Percentiles rank a stretch among this genome's conserved stretches.
These are phyloP conservation scores for Penicillium sp. DNA, from an alignment of 2,329 filamentous ascomycete genomes.

Conservation along the genomic window DNA sequence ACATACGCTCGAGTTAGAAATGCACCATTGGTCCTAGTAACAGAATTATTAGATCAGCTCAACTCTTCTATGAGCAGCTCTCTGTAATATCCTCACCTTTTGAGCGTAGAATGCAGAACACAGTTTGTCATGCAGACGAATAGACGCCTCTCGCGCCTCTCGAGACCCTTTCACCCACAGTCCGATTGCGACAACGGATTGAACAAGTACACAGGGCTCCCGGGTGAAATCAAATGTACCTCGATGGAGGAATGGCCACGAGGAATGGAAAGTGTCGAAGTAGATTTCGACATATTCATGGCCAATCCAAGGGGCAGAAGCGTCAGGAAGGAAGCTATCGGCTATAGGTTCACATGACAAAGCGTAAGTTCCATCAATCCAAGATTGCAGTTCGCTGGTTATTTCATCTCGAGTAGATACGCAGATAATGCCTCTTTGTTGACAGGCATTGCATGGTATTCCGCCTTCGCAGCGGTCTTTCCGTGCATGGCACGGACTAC, in stretches of 20 bases:
- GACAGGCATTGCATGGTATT: slow-evolving; percentile 17
- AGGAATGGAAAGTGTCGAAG: slow-evolving; percentile 26
- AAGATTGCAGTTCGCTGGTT: not conserved
- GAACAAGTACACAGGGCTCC: slow-evolving; percentile 28
- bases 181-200: slow-evolving; percentile 29
- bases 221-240: slow-evolving; percentile 19
- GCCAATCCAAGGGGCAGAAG: slow-evolving; percentile 8
- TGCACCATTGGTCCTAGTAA: slow-evolving; percentile 16
- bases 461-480: slow-evolving; percentile 18
- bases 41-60: not conserved
- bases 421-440: slow-evolving; percentile 3
- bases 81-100: slow-evolving; percentile 13
- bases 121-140: slow-evolving; percentile 23
- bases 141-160: slow-evolving; percentile 17
- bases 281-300: slow-evolving; percentile 27
- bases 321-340: not conserved
- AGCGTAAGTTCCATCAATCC: not conserved
- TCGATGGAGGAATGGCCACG: slow-evolving; percentile 29
- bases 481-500: slow-evolving; percentile 16
- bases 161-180: slow-evolving; percentile 25
- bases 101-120: slow-evolving; percentile 22
- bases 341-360: slow-evolving; percentile 1
- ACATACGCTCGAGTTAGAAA: slow-evolving; percentile 2
- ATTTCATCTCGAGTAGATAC: not conserved
- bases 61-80: not conserved